Evolutionary conservation across 192 early-diverging fungal genomes (phyloP).

Genomic region (Backusella psychrophila): DNA sequence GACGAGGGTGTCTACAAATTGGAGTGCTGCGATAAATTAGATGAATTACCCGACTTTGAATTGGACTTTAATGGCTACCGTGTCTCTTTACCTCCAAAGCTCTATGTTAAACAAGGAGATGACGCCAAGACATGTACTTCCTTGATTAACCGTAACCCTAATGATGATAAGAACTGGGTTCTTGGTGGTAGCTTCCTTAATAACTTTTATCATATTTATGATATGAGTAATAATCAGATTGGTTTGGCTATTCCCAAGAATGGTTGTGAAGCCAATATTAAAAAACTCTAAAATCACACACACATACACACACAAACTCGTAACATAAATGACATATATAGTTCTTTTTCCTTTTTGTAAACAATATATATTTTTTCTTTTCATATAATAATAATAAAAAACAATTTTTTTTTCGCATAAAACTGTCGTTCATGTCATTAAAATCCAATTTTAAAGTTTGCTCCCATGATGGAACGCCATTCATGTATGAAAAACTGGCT

Average conservation of each 20-base stretch:
- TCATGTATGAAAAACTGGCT: neutral
- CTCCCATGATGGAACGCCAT: neutral
- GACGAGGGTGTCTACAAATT: conserved; percentile 13
- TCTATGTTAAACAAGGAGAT: neutral
- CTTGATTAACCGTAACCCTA: conserved; percentile 12
- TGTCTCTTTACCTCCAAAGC: conserved; percentile 14
- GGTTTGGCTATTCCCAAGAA: conserved; percentile 27
- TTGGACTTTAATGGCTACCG: conserved; percentile 18
- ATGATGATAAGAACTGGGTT: conserved; percentile 22
- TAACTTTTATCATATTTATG: conserved; percentile 32
- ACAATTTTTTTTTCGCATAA: neutral
- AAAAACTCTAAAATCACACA: conserved; percentile 5
- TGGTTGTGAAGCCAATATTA: conserved; percentile 20
- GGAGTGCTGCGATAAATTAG: conserved; percentile 13
- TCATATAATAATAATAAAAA: neutral
- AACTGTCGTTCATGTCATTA: neutral
- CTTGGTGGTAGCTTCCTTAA: conserved; percentile 29
- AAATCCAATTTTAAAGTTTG: neutral
- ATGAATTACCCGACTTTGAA: conserved; percentile 14
- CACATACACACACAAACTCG: neutral
- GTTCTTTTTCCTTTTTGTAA: neutral
- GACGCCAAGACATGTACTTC: conserved; percentile 13
- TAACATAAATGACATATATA: neutral
- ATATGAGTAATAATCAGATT: conserved; percentile 21
- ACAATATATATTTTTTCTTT: neutral